Evolutionary conservation across 805 yeast genomes (phyloP).

Genomic region (Teunomyces aglyptinius): DNA sequence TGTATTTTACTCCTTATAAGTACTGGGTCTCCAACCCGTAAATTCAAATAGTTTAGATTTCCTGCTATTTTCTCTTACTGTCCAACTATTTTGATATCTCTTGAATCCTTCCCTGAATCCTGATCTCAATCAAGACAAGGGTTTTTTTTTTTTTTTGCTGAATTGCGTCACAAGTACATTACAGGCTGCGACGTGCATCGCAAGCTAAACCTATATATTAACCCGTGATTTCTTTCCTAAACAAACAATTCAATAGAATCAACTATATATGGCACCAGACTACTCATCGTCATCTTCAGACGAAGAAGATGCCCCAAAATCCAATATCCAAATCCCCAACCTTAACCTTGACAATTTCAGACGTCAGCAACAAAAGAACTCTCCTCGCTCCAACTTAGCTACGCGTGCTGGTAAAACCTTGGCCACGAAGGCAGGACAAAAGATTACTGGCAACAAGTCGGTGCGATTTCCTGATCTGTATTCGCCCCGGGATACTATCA

Average conservation of each 20-base stretch:
- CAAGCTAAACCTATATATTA: background rate
- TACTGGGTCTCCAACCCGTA: no score
- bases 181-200: background rate
- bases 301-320: constrained; percentile 24
- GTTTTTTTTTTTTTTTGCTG: background rate
- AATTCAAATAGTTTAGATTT: no score
- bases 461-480: constrained; percentile 31
- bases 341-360: constrained; percentile 18
- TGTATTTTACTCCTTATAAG: no score
- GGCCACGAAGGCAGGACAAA: constrained; percentile 20
- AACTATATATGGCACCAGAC: background rate
- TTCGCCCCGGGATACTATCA: constrained; percentile 24
- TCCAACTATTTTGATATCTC: background rate
- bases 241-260: background rate
- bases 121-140: background rate
- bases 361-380: constrained; percentile 16
- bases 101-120: background rate
- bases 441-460: constrained; percentile 18
- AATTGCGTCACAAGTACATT: constrained; percentile 3
- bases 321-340: constrained; percentile 32
- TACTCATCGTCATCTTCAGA: constrained; percentile 20
- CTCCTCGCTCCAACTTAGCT: constrained; percentile 23
- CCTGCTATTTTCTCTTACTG: no score
- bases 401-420: background rate
- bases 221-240: background rate